These are phyloP conservation scores for Eucalyptus microcorys DNA, from an alignment of 345 rosid species.

Conservation along the genomic window DNA sequence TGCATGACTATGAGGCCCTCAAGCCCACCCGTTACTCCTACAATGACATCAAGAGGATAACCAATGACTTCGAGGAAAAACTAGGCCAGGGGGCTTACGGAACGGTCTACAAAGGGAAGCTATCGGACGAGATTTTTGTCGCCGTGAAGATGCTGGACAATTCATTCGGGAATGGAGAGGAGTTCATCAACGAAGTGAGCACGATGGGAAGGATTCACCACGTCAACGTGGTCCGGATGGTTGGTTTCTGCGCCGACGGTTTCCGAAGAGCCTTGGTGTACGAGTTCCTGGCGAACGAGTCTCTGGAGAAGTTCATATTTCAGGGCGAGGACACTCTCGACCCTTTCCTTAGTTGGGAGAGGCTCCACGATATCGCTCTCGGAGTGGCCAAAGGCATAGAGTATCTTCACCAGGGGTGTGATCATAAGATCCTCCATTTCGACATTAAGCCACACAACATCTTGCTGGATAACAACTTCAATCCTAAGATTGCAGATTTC, in stretches of 20 bases:
- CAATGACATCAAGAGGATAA: neutral
- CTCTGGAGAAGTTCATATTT: constrained; percentile 8
- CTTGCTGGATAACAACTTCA: neutral
- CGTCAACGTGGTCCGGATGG: constrained; percentile 4
- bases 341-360: neutral
- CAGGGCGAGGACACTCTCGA: neutral
- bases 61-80: neutral
- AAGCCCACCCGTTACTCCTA: neutral
- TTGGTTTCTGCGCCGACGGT: constrained; percentile 7
- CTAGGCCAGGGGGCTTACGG: constrained; percentile 15
- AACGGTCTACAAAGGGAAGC: constrained; percentile 7
- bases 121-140: neutral
- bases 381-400: constrained; percentile 9
- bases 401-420: constrained; percentile 16
- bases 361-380: neutral
- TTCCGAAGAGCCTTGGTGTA: constrained; percentile 3
- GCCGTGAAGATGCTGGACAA: constrained; percentile 8
- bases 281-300: constrained; percentile 7
- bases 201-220: constrained; percentile 16
- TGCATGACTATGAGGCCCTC: constrained; percentile 6
- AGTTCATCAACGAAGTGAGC: constrained; percentile 10
- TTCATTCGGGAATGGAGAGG: neutral
- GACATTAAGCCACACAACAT: constrained; percentile 12
- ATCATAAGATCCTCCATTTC: constrained; percentile 8
- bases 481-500: constrained; percentile 9